phyloP scores from a whole-genome alignment of 2,329 filamentous ascomycete species.

The Colletotrichum euphorbiae region DNA sequence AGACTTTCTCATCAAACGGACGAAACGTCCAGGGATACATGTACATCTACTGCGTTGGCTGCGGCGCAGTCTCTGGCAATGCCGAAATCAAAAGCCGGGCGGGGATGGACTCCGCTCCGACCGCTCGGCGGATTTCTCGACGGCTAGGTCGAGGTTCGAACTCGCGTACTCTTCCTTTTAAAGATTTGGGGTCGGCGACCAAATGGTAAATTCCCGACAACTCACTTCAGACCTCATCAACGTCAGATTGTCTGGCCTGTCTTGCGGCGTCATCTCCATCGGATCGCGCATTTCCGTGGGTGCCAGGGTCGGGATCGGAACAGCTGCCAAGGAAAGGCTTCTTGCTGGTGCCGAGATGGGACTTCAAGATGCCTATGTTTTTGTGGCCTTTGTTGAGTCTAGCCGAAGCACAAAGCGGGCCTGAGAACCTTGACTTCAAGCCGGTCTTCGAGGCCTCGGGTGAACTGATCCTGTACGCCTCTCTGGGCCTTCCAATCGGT shows the following conservation, averaged over 20 bases:
- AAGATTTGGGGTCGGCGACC: conserved; percentile 49
- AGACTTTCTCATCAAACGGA: too few relatives aligned
- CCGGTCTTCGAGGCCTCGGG: conserved; percentile 47
- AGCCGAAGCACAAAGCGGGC: conserved; percentile 40
- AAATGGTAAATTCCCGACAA: conserved; percentile 41
- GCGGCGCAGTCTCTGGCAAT: too few relatives aligned
- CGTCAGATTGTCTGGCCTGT: conserved; percentile 44
- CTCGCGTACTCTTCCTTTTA: conserved; percentile 44
- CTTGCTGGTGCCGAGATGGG: conserved; percentile 48
- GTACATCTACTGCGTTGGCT: too few relatives aligned
- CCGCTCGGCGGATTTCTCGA: conserved; percentile 44
- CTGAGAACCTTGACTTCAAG: conserved; percentile 46
- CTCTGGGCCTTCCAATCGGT: conserved; percentile 46
- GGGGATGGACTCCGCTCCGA: too few relatives aligned
- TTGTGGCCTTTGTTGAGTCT: conserved; percentile 41
- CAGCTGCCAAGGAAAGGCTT: conserved; percentile 43
- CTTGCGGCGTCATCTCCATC: conserved; percentile 43
- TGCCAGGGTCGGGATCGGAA: conserved; percentile 42
- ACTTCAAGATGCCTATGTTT: conserved; percentile 40
- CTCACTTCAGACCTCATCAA: conserved; percentile 43
- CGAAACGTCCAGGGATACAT: too few relatives aligned
- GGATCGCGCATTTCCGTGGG: conserved; percentile 38
- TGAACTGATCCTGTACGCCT: conserved; percentile 43
- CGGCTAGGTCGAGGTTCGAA: conserved; percentile 43
- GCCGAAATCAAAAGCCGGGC: too few relatives aligned